Conservation (phyloP, 257 asterid species). For the Petrea volubilis region DNA sequence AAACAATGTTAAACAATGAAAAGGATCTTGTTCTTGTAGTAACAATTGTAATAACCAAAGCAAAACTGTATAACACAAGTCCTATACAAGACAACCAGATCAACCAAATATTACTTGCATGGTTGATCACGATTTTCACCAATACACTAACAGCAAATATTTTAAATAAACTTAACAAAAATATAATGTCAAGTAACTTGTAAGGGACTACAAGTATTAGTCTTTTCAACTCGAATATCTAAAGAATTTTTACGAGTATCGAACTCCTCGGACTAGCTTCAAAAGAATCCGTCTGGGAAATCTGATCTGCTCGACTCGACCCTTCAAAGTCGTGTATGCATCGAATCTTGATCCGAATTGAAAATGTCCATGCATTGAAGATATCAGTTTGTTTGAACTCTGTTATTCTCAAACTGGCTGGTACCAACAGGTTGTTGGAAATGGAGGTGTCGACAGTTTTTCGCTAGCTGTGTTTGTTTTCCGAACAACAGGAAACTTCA, state of each 20-base stretch:
- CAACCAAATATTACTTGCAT: neutral
- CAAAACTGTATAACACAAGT: neutral
- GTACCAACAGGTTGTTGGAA: neutral
- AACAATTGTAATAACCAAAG: neutral
- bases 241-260: neutral
- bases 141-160: neutral
- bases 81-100: neutral
- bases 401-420: neutral
- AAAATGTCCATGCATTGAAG: no score
- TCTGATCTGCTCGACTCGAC: neutral
- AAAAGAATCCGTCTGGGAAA: neutral
- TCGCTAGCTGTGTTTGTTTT: neutral
- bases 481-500: neutral
- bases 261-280: neutral
- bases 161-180: neutral
- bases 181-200: neutral
- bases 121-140: neutral
- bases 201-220: neutral
- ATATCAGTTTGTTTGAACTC: no score
- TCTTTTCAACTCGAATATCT: neutral
- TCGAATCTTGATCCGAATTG: conserved; percentile 1
- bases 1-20: neutral
- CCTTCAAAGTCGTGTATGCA: neutral
- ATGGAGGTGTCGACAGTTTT: neutral
- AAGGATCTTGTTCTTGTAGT: neutral